phyloP scores from a whole-genome alignment of 768 basidiomycete species.

The Amanita rimosa region DNA sequence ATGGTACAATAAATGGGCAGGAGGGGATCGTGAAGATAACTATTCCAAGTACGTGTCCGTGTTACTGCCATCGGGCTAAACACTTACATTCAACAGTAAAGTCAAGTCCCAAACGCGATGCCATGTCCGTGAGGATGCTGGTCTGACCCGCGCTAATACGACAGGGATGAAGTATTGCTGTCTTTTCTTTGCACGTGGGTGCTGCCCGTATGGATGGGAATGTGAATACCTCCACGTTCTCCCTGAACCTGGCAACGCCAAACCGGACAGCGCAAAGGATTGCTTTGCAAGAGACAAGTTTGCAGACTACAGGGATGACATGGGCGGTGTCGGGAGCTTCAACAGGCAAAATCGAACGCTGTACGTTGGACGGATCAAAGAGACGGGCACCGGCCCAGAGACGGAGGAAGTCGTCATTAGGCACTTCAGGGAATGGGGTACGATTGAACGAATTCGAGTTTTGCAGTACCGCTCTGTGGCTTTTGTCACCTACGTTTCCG shows the following conservation, averaged over 20 bases:
- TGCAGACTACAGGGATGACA: constrained; percentile 94
- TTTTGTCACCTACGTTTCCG: constrained; percentile 89
- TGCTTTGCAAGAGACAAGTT: constrained; percentile 98
- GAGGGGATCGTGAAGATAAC: constrained; percentile 92
- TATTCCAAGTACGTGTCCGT: constrained; percentile 72
- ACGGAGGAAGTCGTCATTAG: constrained; percentile 84
- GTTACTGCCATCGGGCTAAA: background rate
- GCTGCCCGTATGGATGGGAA: constrained; percentile 97
- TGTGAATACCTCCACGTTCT: constrained; percentile 93
- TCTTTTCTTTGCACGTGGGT: constrained; percentile 91
- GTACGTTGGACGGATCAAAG: constrained; percentile 90
- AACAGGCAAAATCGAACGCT: constrained; percentile 88
- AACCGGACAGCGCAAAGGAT: constrained; percentile 91
- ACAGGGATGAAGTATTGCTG: constrained; percentile 90
- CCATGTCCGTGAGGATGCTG: constrained; percentile 77
- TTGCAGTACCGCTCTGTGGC: constrained; percentile 92
- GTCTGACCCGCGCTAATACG: constrained; percentile 90
- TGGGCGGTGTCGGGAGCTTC: constrained; percentile 99
- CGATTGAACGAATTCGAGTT: constrained; percentile 85
- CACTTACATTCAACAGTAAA: constrained; percentile 43
- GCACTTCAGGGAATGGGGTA: constrained; percentile 96
- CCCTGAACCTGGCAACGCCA: constrained; percentile 52
- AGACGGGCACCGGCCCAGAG: constrained; percentile 79
- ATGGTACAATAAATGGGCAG: constrained; percentile 99
- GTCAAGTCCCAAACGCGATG: constrained; percentile 91